A percentile compares a stretch with the other conserved stretches of the same genome.
Evolutionary conservation across 169 alveolate species (phyloP).

Genomic region (Cryptosporidium felis): DNA sequence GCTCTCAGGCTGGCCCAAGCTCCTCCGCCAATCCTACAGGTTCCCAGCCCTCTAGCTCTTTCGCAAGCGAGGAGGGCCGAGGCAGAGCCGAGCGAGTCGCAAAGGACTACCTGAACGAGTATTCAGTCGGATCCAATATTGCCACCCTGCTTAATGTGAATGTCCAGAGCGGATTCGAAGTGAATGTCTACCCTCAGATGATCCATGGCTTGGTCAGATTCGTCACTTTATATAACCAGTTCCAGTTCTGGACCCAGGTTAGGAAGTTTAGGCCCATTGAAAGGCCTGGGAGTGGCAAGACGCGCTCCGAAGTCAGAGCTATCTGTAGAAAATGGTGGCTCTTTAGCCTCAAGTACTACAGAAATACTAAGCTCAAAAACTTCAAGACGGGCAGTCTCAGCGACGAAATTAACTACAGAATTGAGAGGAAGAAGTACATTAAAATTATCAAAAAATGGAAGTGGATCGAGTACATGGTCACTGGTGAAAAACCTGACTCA

Average conservation of each 20-base stretch:
- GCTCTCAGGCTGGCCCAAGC: background rate
- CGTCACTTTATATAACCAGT: constrained; percentile 42
- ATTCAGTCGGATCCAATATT: constrained; percentile 25
- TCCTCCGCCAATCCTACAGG: background rate
- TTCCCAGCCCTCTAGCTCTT: background rate
- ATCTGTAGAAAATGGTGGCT: constrained; percentile 67
- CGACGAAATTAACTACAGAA: constrained; percentile 56
- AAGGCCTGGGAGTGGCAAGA: constrained; percentile 55
- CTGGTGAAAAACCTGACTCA: constrained; percentile 12
- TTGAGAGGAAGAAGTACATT: constrained; percentile 52
- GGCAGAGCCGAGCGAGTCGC: background rate
- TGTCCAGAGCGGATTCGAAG: constrained; percentile 40
- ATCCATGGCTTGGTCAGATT: constrained; percentile 60
- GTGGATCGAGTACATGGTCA: constrained; percentile 55
- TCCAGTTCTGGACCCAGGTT: constrained; percentile 58
- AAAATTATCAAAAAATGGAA: constrained; percentile 64
- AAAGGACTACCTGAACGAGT: background rate
- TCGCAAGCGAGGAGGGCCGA: background rate
- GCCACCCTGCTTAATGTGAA: constrained; percentile 42
- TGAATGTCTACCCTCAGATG: constrained; percentile 57
- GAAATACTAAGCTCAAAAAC: constrained; percentile 20
- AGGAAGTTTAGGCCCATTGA: constrained; percentile 59
- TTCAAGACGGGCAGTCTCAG: background rate
- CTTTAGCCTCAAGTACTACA: constrained; percentile 22
- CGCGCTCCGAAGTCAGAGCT: background rate